Percentiles rank a stretch among this genome's conserved stretches.
Conservation (phyloP, 495 filamentous ascomycete species). For the Halenospora varia region DNA sequence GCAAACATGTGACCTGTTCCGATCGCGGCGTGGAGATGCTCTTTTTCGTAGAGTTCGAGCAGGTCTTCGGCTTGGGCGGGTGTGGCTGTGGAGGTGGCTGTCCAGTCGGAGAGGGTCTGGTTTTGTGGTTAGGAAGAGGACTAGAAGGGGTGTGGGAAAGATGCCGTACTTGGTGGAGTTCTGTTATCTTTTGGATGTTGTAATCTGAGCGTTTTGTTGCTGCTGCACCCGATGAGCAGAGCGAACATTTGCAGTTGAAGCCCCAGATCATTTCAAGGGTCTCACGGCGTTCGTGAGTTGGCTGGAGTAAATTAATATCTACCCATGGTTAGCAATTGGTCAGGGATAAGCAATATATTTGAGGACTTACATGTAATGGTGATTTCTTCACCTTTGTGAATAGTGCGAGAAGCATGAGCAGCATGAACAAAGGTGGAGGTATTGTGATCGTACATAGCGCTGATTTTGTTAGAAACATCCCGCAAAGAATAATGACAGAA, state of each 20-base stretch:
- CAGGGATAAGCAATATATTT: background rate
- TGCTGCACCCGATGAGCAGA: constrained; percentile 7
- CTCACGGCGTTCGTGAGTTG: constrained; percentile 7
- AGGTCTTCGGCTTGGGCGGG: constrained; percentile 15
- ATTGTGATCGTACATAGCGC: constrained; percentile 21
- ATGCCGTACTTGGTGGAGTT: constrained; percentile 4
- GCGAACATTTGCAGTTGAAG: constrained; percentile 16
- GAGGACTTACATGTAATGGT: constrained; percentile 19
- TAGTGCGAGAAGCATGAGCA: constrained; percentile 19
- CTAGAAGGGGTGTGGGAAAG: background rate
- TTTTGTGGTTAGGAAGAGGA: background rate
- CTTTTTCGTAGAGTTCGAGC: constrained; percentile 12
- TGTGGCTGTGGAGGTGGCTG: constrained; percentile 11
- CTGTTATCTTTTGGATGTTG: constrained; percentile 8
- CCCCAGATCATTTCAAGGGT: constrained; percentile 11
- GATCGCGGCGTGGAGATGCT: constrained; percentile 16
- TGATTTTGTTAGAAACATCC: background rate
- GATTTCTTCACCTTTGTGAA: constrained; percentile 20
- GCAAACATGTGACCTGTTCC: constrained; percentile 22
- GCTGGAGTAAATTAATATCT: constrained; percentile 21
- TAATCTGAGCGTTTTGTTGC: constrained; percentile 9
- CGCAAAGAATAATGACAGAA: background rate
- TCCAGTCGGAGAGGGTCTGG: constrained; percentile 14
- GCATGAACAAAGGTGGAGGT: constrained; percentile 16
- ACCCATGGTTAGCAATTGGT: background rate